phyloP scores from a whole-genome alignment of 2,329 filamentous ascomycete genomes.

The Penicillium sumatraense region DNA sequence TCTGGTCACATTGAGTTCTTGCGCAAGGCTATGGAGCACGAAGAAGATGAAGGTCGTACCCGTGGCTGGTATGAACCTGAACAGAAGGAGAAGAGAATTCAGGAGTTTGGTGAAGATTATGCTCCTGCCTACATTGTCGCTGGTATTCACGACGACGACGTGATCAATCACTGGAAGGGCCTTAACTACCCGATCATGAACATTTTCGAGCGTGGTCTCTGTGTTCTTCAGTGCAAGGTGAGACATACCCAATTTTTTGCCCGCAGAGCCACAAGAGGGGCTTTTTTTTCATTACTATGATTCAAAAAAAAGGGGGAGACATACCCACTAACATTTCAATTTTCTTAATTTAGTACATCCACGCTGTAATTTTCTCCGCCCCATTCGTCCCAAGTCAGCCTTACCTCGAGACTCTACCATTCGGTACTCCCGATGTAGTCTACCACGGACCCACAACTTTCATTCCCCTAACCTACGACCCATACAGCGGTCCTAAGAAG shows the following conservation, averaged over 20 bases:
- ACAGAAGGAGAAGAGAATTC: constrained; percentile 65
- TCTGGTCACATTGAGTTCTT: constrained; percentile 97
- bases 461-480: constrained; percentile 76
- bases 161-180: constrained; percentile 96
- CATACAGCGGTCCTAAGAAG: constrained; percentile 77
- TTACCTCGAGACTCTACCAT: constrained; percentile 77
- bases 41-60: constrained; percentile 69
- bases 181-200: constrained; percentile 99
- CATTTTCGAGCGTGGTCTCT: constrained; percentile 93
- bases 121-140: constrained; percentile 85
- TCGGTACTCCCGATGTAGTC: constrained; percentile 75
- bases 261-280: background rate
- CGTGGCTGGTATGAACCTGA: constrained; percentile 76
- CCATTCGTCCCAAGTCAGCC: constrained; percentile 82
- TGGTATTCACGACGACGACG: constrained; percentile 90
- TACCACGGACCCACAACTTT: constrained; percentile 97
- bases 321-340: background rate
- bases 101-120: constrained; percentile 72
- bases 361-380: constrained; percentile 85
- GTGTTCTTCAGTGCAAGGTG: constrained; percentile 92
- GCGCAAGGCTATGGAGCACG: constrained; percentile 72
- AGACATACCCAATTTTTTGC: constrained; percentile 32
- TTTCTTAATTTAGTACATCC: constrained; percentile 67
- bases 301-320: no score
- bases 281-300: background rate